These are phyloP conservation scores for Pseudozyma sp. DNA, from an alignment of 1,284 basidiomycete species.

Conservation along the genomic window DNA sequence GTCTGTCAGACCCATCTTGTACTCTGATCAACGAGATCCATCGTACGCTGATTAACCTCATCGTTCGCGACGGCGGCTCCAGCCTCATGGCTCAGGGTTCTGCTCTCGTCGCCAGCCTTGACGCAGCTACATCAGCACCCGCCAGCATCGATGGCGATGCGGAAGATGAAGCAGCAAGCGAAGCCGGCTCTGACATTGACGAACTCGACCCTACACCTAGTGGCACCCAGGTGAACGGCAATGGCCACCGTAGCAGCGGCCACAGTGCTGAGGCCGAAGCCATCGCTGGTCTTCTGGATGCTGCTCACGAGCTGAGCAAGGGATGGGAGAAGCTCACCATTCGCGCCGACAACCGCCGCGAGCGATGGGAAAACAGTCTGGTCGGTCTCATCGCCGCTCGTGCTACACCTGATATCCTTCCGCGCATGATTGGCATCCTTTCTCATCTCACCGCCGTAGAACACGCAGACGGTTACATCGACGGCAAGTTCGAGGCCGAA, in stretches of 20 bases:
- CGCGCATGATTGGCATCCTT: conserved; percentile 62
- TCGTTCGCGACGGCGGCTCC: conserved; percentile 77
- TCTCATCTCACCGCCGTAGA: conserved; percentile 63
- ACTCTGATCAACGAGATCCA: conserved; percentile 87
- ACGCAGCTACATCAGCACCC: conserved; percentile 29
- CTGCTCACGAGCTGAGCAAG: conserved; percentile 40
- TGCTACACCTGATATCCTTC: conserved; percentile 54
- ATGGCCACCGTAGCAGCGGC: conserved; percentile 8
- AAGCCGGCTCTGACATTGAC: conserved; percentile 44
- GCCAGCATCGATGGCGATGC: conserved; percentile 67
- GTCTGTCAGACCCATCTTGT: conserved; percentile 78
- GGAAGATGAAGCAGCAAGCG: conserved; percentile 34
- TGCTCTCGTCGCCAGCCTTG: conserved; percentile 25
- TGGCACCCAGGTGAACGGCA: conserved; percentile 20
- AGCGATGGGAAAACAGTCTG: conserved; percentile 61
- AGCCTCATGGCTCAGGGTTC: conserved; percentile 16
- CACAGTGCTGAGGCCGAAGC: conserved; percentile 39
- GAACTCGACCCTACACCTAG: conserved; percentile 34
- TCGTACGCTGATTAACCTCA: conserved; percentile 85
- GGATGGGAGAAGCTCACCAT: conserved; percentile 61
- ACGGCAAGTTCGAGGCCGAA: conserved; percentile 51
- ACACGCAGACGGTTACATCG: conserved; percentile 55
- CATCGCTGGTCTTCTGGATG: conserved; percentile 44
- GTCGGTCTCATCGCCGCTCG: conserved; percentile 59
- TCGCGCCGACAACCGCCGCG: conserved; percentile 54